Evolutionary conservation across 1,139 yeast genomes (phyloP).

Genomic region (Yamadazyma friedrichii): DNA sequence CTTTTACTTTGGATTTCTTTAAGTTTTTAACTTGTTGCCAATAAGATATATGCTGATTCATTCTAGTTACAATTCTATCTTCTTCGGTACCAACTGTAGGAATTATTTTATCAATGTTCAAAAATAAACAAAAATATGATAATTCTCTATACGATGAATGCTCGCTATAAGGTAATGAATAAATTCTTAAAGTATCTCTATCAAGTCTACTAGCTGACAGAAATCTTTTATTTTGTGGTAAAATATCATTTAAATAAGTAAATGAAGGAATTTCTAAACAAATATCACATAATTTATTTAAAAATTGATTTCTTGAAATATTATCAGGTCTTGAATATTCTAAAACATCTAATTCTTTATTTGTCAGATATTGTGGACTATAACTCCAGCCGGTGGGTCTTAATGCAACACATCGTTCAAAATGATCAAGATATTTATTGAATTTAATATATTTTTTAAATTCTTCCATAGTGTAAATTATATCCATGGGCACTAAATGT

Average conservation of each 20-base stretch:
- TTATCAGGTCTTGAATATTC: conserved; percentile 16
- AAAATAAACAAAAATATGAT: conserved; percentile 55
- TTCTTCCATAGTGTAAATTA: conserved; percentile 34
- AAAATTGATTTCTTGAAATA: conserved; percentile 10
- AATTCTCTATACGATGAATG: conserved; percentile 88
- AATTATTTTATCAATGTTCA: conserved; percentile 53
- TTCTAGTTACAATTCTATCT: conserved; percentile 30
- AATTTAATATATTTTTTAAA: conserved; percentile 51
- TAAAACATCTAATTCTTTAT: conserved; percentile 15
- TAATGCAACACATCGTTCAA: conserved; percentile 60
- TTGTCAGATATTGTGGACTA: conserved; percentile 15
- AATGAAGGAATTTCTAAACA: conserved; percentile 22
- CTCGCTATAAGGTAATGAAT: conserved; percentile 84
- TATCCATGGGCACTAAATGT: conserved; percentile 68
- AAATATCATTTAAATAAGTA: conserved; percentile 27
- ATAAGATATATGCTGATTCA: conserved; percentile 45
- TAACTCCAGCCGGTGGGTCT: conserved; percentile 91
- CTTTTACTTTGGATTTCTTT: conserved; percentile 11
- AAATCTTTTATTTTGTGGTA: conserved; percentile 27
- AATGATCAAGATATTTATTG: conserved; percentile 43
- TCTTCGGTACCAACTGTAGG: conserved; percentile 75
- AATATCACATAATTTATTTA: conserved; percentile 14
- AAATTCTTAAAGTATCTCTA: conserved; percentile 37
- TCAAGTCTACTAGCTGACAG: conserved; percentile 24
- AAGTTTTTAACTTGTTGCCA: conserved; percentile 37